Conservation (phyloP, 164 flowering plant genomes). For the Nelumbo lutea region DNA sequence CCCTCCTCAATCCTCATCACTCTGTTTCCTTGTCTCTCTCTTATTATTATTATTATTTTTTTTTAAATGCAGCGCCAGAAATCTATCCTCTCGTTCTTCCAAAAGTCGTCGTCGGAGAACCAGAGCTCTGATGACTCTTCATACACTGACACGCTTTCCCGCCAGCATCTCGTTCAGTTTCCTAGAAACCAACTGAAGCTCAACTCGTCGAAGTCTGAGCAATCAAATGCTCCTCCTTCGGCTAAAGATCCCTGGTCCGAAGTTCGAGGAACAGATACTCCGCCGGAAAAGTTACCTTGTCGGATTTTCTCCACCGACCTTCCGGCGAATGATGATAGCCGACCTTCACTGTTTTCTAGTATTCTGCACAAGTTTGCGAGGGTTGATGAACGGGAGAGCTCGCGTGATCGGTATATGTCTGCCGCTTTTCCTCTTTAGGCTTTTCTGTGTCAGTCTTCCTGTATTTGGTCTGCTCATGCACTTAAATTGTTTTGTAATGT, state of each 20-base stretch:
- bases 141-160: conserved; percentile 12
- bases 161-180: conserved; percentile 15
- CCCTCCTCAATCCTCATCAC: no score
- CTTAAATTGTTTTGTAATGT: no score
- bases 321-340: conserved; percentile 10
- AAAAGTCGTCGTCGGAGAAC: conserved; percentile 43
- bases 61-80: conserved; percentile 72
- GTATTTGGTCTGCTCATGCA: not conserved
- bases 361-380: conserved; percentile 75
- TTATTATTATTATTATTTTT: no score
- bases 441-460: not conserved
- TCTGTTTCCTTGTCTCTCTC: no score
- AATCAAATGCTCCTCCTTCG: conserved; percentile 7
- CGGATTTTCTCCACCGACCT: conserved; percentile 31
- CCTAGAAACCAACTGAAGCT: conserved; percentile 19
- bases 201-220: conserved; percentile 1
- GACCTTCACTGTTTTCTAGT: conserved; percentile 48
- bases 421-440: not conserved
- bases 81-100: conserved; percentile 66
- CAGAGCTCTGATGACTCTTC: conserved; percentile 18
- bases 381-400: conserved; percentile 25
- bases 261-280: conserved; percentile 75
- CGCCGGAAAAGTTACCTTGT: conserved; percentile 83
- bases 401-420: conserved; percentile 23
- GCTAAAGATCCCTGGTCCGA: conserved; percentile 24